Percentiles rank a stretch among this genome's conserved stretches.
Evolutionary conservation across 345 rosid species (phyloP).

Genomic region (Salix caprea): DNA sequence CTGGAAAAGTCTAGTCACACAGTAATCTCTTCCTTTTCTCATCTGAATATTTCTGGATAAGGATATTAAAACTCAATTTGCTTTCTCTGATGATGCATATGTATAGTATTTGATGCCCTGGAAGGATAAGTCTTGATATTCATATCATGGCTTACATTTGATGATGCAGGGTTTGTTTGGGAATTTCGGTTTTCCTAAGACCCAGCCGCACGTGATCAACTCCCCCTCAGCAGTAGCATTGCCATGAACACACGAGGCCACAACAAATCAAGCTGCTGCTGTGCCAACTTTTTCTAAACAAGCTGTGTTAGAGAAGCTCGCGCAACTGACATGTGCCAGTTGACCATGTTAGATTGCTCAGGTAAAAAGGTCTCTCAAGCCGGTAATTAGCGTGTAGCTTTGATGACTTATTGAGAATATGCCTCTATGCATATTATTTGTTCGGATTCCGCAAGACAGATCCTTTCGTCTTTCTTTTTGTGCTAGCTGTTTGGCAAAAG

Average conservation of each 20-base stretch:
- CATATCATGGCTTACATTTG: constrained; percentile 1
- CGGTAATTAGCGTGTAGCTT: constrained; percentile 9
- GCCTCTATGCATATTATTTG: constrained; percentile 2
- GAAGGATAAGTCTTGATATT: background rate
- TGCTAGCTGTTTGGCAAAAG: constrained; percentile 51
- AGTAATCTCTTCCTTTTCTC: background rate
- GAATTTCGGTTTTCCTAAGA: constrained; percentile 50
- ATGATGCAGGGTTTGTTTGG: constrained; percentile 56
- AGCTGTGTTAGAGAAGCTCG: constrained; percentile 9
- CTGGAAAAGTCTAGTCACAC: background rate
- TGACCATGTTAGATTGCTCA: constrained; percentile 11
- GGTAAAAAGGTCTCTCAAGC: constrained; percentile 14
- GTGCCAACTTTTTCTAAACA: constrained; percentile 12
- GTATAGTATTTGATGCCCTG: background rate
- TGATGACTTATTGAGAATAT: constrained; percentile 17
- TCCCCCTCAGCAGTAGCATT: constrained; percentile 7
- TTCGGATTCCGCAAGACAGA: constrained; percentile 22
- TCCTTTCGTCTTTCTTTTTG: constrained; percentile 11
- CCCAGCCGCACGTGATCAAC: constrained; percentile 20
- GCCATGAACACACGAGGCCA: constrained; percentile 19
- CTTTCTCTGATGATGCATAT: constrained; percentile 2
- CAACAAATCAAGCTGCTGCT: background rate
- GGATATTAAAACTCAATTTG: background rate
- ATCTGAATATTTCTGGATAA: background rate
- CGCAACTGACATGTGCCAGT: constrained; percentile 17